phyloP scores from a whole-genome alignment of 495 filamentous ascomycete genomes.

The Neurospora sp. region DNA sequence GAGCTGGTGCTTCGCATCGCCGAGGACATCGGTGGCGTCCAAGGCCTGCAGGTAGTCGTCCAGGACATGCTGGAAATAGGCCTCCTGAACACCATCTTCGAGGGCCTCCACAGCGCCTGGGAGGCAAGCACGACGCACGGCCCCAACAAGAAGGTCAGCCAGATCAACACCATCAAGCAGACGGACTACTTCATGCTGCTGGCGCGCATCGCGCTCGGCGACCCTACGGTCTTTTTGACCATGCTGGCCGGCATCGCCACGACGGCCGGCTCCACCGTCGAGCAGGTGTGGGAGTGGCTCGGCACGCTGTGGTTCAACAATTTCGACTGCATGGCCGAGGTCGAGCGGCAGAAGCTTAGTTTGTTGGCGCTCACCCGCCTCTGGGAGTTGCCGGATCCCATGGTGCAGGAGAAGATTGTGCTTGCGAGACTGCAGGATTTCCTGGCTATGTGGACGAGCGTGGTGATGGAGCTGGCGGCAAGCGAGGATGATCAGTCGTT shows the following conservation, averaged over 20 bases:
- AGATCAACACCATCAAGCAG: slow-evolving; percentile 58
- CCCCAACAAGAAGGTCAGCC: slow-evolving; percentile 52
- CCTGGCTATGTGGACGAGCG: slow-evolving; percentile 42
- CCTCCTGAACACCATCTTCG: slow-evolving; percentile 55
- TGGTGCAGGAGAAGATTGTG: slow-evolving; percentile 31
- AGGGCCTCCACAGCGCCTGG: slow-evolving; percentile 60
- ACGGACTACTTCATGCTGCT: slow-evolving; percentile 80
- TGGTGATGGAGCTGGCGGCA: slow-evolving; percentile 31
- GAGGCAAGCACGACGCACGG: slow-evolving; percentile 67
- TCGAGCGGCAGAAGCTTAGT: slow-evolving; percentile 68
- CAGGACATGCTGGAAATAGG: slow-evolving; percentile 58
- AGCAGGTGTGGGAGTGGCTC: slow-evolving; percentile 60
- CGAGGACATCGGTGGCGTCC: slow-evolving; percentile 53
- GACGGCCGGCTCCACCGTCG: slow-evolving; percentile 20
- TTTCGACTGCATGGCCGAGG: slow-evolving; percentile 71
- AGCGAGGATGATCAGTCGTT: slow-evolving; percentile 6
- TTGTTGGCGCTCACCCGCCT: slow-evolving; percentile 73
- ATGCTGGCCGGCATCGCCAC: slow-evolving; percentile 35
- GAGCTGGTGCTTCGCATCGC: slow-evolving; percentile 64
- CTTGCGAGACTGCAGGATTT: slow-evolving; percentile 41
- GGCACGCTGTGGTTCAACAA: slow-evolving; percentile 79
- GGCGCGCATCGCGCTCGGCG: slow-evolving; percentile 63
- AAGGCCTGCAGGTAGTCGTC: slow-evolving; percentile 54
- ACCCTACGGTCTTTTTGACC: slow-evolving; percentile 53
- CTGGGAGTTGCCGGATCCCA: slow-evolving; percentile 50